phyloP scores from a whole-genome alignment of 495 filamentous ascomycete species.

The Xylaria nigripes region DNA sequence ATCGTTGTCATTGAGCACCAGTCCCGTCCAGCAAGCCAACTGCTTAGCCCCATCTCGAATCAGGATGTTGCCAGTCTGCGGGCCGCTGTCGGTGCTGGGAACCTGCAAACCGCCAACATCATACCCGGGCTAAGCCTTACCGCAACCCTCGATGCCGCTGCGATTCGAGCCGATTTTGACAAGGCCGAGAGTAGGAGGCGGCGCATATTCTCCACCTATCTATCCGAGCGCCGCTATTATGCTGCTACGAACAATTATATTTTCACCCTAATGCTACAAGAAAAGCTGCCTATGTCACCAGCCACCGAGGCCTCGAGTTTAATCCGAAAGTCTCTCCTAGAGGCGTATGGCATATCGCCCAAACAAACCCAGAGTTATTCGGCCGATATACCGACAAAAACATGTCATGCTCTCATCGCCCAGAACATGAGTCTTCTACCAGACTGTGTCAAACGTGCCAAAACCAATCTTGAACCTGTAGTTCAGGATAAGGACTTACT shows the following conservation, averaged over 20 bases:
- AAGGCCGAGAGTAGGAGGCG: conserved; percentile 48
- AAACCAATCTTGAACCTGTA: conserved; percentile 17
- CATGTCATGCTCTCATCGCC: conserved; percentile 32
- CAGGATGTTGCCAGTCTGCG: conserved; percentile 61
- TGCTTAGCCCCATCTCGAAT: conserved; percentile 56
- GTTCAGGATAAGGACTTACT: conserved; percentile 23
- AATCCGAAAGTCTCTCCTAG: conserved; percentile 22
- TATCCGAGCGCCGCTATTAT: conserved; percentile 58
- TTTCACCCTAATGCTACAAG: conserved; percentile 36
- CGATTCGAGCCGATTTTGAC: conserved; percentile 48
- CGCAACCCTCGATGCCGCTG: conserved; percentile 36
- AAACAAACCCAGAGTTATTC: conserved; percentile 21
- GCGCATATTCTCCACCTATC: conserved; percentile 58
- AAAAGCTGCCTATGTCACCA: conserved; percentile 18
- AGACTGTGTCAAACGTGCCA: conserved; percentile 27
- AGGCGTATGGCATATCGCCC: conserved; percentile 25
- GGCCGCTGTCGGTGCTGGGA: conserved; percentile 53
- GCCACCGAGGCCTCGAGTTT: conserved; percentile 20
- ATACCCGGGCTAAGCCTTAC: conserved; percentile 36
- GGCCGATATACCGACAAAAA: conserved; percentile 22
- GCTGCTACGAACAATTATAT: conserved; percentile 41
- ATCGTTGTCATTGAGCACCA: conserved; percentile 81
- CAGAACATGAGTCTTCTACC: conserved; percentile 32
- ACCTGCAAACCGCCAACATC: conserved; percentile 40
- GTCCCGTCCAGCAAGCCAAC: conserved; percentile 53